Conservation (phyloP, 169 alveolate species). For the Perkinsus marinus region DNA sequence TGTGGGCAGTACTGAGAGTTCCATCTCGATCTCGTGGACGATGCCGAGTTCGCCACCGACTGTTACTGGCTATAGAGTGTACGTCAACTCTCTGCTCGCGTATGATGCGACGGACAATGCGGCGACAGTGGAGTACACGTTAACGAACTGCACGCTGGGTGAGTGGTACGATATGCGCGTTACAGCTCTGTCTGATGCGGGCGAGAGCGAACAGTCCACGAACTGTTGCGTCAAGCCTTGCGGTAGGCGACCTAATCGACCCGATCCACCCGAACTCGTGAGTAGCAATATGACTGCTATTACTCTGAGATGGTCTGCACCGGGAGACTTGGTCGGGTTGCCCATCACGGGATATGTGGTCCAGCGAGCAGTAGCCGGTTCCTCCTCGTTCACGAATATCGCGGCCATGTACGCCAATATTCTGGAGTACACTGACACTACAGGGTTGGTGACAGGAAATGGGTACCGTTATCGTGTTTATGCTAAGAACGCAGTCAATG, state of each 20-base stretch:
- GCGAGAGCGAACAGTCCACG: not conserved
- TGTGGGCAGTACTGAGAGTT: conserved; percentile 19
- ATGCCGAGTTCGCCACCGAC: conserved; percentile 10
- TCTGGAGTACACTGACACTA: not conserved
- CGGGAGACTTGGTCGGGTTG: conserved; percentile 20
- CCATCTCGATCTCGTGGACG: conserved; percentile 22
- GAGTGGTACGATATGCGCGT: conserved; percentile 21
- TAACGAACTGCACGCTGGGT: conserved; percentile 17
- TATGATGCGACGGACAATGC: conserved; percentile 17
- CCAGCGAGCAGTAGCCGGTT: not conserved
- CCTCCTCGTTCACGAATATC: not conserved
- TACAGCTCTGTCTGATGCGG: conserved; percentile 17
- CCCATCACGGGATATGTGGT: conserved; percentile 15
- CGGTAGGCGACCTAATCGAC: not conserved
- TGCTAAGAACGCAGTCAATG: not conserved
- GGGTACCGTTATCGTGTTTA: not conserved
- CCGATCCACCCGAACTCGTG: not conserved
- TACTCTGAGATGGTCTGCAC: conserved; percentile 16
- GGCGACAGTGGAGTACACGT: conserved; percentile 7
- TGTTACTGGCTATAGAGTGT: conserved; percentile 16
- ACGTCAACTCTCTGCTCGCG: conserved; percentile 10
- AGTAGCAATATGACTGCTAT: not conserved
- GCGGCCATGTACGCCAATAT: not conserved
- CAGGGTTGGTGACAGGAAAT: not conserved
- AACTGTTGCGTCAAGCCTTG: not conserved